Evolutionary conservation across 2,329 filamentous ascomycete genomes (phyloP).

Genomic region (Diaporthe citri): DNA sequence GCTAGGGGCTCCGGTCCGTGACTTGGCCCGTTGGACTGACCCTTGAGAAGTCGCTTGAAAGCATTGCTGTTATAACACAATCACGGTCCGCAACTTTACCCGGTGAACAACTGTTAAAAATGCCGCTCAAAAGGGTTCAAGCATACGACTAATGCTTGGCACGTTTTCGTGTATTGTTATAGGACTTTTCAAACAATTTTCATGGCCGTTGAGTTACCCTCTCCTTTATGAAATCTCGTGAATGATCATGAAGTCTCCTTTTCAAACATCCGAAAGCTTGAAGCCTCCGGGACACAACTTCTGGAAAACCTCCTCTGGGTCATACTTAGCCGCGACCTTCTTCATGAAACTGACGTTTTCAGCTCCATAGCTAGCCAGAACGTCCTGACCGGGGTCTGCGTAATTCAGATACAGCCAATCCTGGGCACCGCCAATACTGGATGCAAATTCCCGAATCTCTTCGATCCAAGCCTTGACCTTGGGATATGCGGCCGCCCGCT

Average conservation of each 20-base stretch:
- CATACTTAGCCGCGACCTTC: constrained; percentile 44
- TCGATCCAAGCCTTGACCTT: constrained; percentile 40
- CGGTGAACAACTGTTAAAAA: background rate
- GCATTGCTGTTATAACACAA: background rate
- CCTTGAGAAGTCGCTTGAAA: background rate
- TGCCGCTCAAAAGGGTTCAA: background rate
- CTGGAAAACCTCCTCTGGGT: constrained; percentile 46
- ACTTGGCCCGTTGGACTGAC: background rate
- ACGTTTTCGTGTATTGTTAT: too few relatives aligned
- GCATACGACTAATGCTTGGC: background rate
- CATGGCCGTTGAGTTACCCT: background rate
- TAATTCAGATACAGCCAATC: constrained; percentile 47
- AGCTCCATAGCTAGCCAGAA: constrained; percentile 45
- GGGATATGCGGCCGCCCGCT: constrained; percentile 40
- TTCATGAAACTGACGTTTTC: constrained; percentile 45
- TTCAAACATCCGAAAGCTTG: constrained; percentile 40
- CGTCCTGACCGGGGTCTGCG: constrained; percentile 45
- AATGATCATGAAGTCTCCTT: background rate
- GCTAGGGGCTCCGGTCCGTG: background rate
- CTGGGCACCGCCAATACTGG: constrained; percentile 38
- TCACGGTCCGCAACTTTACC: background rate
- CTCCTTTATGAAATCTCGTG: background rate
- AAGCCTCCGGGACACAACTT: constrained; percentile 44
- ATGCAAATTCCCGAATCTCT: constrained; percentile 41
- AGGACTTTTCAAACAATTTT: too few relatives aligned